These are phyloP conservation scores for Aegle marmelos DNA, from an alignment of 345 rosid species.

Conservation along the genomic window DNA sequence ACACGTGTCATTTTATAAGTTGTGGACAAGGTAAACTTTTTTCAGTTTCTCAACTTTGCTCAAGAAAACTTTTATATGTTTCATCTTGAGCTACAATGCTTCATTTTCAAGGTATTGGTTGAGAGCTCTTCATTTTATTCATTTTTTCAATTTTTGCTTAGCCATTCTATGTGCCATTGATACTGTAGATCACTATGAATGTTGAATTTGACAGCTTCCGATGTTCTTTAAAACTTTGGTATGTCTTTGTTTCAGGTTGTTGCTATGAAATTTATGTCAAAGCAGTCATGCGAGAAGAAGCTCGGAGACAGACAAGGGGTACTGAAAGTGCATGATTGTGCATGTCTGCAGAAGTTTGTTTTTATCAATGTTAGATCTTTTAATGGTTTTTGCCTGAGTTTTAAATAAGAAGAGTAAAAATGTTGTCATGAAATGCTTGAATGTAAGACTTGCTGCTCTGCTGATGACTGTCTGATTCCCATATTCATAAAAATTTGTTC, in stretches of 20 bases:
- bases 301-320: slow-evolving; percentile 40
- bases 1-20: background rate
- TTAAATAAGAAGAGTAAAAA: slow-evolving; percentile 21
- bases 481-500: background rate
- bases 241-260: slow-evolving; percentile 56
- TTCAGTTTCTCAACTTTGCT: background rate
- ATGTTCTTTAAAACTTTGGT: background rate
- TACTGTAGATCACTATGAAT: background rate
- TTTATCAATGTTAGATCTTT: background rate
- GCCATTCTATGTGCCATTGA: background rate
- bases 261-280: slow-evolving; percentile 89
- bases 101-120: background rate
- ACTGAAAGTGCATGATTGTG: slow-evolving; percentile 33
- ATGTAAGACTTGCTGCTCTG: background rate
- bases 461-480: background rate
- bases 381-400: background rate
- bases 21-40: background rate
- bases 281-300: slow-evolving; percentile 70
- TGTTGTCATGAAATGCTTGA: slow-evolving; percentile 17
- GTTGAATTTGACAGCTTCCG: background rate
- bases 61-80: background rate
- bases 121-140: background rate
- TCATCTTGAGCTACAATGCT: background rate
- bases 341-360: background rate
- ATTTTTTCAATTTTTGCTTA: background rate